phyloP scores from a whole-genome alignment of 768 basidiomycete genomes.

The Leccinum disarticulatum region DNA sequence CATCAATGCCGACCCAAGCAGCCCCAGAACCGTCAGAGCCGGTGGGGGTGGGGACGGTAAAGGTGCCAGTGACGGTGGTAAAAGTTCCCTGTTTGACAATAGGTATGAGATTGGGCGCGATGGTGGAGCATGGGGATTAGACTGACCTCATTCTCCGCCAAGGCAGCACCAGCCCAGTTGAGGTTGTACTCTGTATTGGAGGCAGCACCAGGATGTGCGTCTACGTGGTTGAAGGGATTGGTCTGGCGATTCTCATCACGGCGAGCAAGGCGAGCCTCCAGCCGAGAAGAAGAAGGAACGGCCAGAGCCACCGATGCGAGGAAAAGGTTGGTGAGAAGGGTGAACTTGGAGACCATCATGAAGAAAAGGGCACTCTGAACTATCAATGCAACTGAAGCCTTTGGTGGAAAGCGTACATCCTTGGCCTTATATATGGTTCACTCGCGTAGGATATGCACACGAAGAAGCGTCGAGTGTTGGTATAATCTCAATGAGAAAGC shows the following conservation, averaged over 20 bases:
- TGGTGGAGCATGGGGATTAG: no score
- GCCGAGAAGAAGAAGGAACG: conserved; percentile 9
- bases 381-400: no score
- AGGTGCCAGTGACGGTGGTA: neutral
- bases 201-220: neutral
- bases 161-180: conserved; percentile 17
- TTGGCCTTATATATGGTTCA: no score
- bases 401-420: no score
- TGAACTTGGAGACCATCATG: conserved; percentile 20
- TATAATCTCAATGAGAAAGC: no score
- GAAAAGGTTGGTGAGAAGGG: conserved; percentile 17
- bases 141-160: no score
- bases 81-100: neutral
- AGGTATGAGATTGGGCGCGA: no score
- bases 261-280: conserved; percentile 15
- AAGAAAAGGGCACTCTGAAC: no score
- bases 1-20: neutral
- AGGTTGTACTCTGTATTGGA: conserved; percentile 14
- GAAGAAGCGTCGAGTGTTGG: no score
- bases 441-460: no score
- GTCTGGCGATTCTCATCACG: conserved; percentile 14
- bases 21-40: neutral
- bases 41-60: neutral
- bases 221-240: conserved; percentile 1
- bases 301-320: conserved; percentile 21